These are phyloP conservation scores for Spathaspora sp. DNA, from an alignment of 805 yeast genomes.

Conservation along the genomic window DNA sequence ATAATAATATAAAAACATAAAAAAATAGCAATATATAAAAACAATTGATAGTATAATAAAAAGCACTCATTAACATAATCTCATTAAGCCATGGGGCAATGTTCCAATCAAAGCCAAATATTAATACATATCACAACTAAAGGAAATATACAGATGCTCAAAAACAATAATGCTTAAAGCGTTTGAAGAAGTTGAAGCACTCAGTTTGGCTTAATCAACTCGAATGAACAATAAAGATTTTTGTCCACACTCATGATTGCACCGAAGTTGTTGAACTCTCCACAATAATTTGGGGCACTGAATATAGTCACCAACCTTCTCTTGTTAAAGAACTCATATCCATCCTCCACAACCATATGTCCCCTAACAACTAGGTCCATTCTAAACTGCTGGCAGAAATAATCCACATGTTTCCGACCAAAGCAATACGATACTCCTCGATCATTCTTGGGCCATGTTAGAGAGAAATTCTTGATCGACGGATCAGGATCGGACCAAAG, in stretches of 20 bases:
- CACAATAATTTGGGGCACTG: slow-evolving; percentile 82
- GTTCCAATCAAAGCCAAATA: background rate
- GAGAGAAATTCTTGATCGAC: slow-evolving; percentile 27
- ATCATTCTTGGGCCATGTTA: slow-evolving; percentile 77
- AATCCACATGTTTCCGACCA: slow-evolving; percentile 68
- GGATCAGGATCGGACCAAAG: slow-evolving; percentile 79
- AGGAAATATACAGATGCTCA: background rate
- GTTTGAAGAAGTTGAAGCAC: background rate
- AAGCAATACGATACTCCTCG: slow-evolving; percentile 81
- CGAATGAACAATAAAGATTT: slow-evolving; percentile 66
- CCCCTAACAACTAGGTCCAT: slow-evolving; percentile 80
- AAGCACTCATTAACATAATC: background rate
- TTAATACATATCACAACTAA: background rate
- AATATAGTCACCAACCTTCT: slow-evolving; percentile 75
- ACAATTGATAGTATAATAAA: background rate
- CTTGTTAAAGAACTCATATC: slow-evolving; percentile 77
- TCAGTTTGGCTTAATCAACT: slow-evolving; percentile 53
- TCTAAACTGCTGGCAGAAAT: slow-evolving; percentile 60
- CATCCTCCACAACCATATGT: slow-evolving; percentile 89
- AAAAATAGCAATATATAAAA: background rate
- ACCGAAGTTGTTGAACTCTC: slow-evolving; percentile 77
- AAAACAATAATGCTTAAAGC: background rate
- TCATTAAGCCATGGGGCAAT: background rate
- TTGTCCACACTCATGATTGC: slow-evolving; percentile 75
- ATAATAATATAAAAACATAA: background rate